phyloP scores from a whole-genome alignment of 192 early-diverging fungal genomes.

The Coemansia sp. region DNA sequence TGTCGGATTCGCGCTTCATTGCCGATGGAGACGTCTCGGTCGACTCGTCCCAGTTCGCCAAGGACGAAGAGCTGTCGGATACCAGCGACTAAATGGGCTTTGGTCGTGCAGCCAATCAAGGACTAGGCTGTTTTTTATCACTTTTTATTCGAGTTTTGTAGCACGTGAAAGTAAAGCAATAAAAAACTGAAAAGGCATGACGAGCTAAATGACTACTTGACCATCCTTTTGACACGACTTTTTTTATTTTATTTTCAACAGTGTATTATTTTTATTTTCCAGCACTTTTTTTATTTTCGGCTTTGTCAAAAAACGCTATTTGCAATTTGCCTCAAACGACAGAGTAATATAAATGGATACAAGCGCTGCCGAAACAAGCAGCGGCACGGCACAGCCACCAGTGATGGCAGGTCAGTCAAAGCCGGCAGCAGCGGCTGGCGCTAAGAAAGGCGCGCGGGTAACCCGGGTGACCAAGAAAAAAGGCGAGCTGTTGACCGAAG shows the following conservation, averaged over 20 bases:
- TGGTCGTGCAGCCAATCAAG: constrained; percentile 1
- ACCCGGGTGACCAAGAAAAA: constrained; percentile 43
- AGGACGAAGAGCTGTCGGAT: constrained; percentile 56
- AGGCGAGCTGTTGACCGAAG: constrained; percentile 79
- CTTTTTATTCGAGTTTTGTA: neutral
- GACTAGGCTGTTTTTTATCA: neutral
- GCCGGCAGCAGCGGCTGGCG: constrained; percentile 5
- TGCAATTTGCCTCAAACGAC: too few species aligned
- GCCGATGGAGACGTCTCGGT: constrained; percentile 87
- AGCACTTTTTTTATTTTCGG: too few species aligned
- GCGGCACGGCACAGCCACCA: neutral
- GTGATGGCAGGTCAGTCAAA: neutral
- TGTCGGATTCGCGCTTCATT: constrained; percentile 77
- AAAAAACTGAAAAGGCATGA: neutral
- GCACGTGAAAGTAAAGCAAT: neutral
- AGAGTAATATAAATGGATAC: too few species aligned
- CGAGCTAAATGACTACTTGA: too few species aligned
- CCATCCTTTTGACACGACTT: too few species aligned
- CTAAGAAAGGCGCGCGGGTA: constrained; percentile 8
- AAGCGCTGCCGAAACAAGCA: neutral
- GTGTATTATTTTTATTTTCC: too few species aligned
- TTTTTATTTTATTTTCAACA: too few species aligned
- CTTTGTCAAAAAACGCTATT: too few species aligned
- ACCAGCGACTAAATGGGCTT: constrained; percentile 58
- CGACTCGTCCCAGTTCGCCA: constrained; percentile 73